Evolutionary conservation across 2,329 filamentous ascomycete genomes (phyloP), one percentile per base, ranked within the genome.

Genomic region (Penicillium hordei): DNA sequence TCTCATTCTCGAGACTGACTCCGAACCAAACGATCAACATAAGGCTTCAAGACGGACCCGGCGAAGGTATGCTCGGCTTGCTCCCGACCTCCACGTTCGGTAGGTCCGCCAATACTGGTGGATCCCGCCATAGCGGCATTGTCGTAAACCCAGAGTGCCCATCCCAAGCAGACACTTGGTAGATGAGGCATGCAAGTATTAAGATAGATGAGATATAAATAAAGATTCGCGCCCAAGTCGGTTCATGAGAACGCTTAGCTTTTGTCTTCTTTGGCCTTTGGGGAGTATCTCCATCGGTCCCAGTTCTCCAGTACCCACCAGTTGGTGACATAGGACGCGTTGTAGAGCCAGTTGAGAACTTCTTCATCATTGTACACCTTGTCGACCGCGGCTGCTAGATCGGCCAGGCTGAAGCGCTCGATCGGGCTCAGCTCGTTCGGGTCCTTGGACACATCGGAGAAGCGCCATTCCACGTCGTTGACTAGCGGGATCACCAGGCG

Each of bases 281-380:
- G 50, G 61, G 55, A 53, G 49, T 17, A 57, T 21, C 34, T 40
- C 55, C 55, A 71, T 19, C 66, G 67, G 33, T 63, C 60, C 67
- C 68, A 68, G 58, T 71, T 71, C 21, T 71, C 68, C 5, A 42
- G n/a, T 17, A 71, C 68, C 69, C 69, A 71, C 68, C 68, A 71
- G 39, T 68, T 61, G 9, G 68, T 57, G 29, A 70, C 59, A 42
- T 70, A 69, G 3, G 67, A 65, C 2, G 66, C 68, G n/a, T 70
- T 65, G 13, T 60, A 65, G 17, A 69, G 54, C 66, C 66, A 70
- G 8, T 60, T 27, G 17, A 66, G 61, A 8, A 59, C 57, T 3
- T 67, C 64, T 6, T 63, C 42, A 7, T 60, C 65, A 23, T 69
- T 64, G 23, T 69, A 68, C 36, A 58, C 40, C 27, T 55, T 45